Base-by-base conservation (phyloP, 345 rosid genomes). In the Populus alba region DNA sequence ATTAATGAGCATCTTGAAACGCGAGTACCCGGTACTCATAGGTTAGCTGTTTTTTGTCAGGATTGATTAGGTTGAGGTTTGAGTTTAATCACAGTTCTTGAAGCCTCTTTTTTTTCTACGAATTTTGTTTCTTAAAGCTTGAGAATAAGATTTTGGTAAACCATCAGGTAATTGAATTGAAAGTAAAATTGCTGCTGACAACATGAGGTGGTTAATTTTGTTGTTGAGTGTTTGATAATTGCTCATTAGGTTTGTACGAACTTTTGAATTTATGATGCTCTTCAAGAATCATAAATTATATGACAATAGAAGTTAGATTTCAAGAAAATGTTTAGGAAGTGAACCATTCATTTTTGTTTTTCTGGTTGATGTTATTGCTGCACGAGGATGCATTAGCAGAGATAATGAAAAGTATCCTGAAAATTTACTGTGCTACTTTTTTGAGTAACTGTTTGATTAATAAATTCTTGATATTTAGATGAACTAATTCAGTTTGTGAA, bases 1-100 rank as follows among this genome's bases (percentile, higher is more conserved):
- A 92, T 92, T 85, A 92, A 92, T 83, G 81, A 89, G 35, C 94
- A 92, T 78, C 89, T 92, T 61, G 86, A 77, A 62, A 86, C 92
- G 1, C 85, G 90, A 38, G 84, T 90, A 12, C 91, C 94, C 71
- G 76, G 81, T 82, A 79, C 85, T 8, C 85, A 80, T 23, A 92
- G 87, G 94, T 53, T 53, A 17, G 23, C 3, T 53, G 23, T 53
- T 53, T 53, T 53, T 53, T 33, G 35, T 33, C 35, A 4, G 59
- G 20, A 6, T 53, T 20, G 59, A 1, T 53, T 7, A 53, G 18
- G 59, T 53, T 51, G 20, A 53, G 2, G 10, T 53, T 53, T 53
- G 59, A 18, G 23, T 20, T 18, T 8, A 18, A 53, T 53, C 10
- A 53, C 7, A 53, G 23, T 53, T 53, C 59, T 53, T 53, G 20